Conservation (phyloP, 768 basidiomycete genomes). For the Pleurotus ostreatus region DNA sequence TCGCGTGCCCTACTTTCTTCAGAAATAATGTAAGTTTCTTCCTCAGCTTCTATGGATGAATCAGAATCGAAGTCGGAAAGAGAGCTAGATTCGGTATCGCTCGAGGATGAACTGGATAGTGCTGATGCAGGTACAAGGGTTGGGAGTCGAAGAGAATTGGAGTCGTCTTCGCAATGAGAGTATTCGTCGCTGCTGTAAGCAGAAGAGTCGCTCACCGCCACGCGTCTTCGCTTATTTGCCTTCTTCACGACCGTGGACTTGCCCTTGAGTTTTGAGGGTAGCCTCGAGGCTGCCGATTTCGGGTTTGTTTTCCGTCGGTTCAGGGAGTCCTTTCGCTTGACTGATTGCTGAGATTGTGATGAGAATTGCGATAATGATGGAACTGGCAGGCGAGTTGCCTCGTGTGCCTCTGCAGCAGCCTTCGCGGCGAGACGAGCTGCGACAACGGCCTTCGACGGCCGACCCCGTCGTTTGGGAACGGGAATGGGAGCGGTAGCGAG, state of each 20-base stretch:
- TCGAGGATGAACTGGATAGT: constrained; percentile 42
- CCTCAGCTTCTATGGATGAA: constrained; percentile 56
- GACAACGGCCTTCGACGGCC: constrained; percentile 47
- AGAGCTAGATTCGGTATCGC: constrained; percentile 36
- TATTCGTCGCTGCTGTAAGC: constrained; percentile 35
- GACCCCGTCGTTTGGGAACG: constrained; percentile 47
- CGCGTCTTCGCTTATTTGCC: constrained; percentile 30
- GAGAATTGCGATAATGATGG: constrained; percentile 13
- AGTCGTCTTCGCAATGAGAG: constrained; percentile 23
- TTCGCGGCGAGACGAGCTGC: constrained; percentile 28
- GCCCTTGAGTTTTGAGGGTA: constrained; percentile 23
- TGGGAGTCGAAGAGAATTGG: constrained; percentile 43
- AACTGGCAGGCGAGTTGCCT: constrained; percentile 12
- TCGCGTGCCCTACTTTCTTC: constrained; percentile 35
- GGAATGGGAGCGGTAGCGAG: constrained; percentile 13
- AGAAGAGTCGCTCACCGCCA: constrained; percentile 24
- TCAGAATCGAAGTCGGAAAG: constrained; percentile 47
- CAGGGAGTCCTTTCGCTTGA: constrained; percentile 12
- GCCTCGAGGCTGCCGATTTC: constrained; percentile 17
- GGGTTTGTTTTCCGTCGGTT: constrained; percentile 15
- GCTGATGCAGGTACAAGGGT: constrained; percentile 68
- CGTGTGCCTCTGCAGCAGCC: constrained; percentile 12
- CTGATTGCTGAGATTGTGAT: constrained; percentile 5
- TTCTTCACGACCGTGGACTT: constrained; percentile 26
- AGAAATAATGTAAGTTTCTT: constrained; percentile 54